Base-by-base conservation (phyloP, 176 grass and related monocot species). In the Eragrostis curvula region DNA sequence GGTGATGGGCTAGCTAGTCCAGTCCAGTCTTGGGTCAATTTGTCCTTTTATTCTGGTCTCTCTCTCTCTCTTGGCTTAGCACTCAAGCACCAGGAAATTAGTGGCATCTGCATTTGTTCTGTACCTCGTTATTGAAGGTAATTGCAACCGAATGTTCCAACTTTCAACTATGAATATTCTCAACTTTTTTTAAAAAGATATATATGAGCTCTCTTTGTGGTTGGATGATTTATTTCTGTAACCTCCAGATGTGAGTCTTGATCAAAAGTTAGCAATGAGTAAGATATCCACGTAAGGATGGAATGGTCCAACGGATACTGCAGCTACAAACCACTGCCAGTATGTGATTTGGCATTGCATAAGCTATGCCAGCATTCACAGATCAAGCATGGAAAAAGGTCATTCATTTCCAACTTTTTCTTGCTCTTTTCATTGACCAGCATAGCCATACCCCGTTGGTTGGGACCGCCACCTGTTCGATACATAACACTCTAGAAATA, bases 31-130 rank as follows among this genome's bases (percentile, higher is more conserved):
- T 66, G 44, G 27, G 74, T 67, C 68, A 73, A 73, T 88, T 15
- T 85, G 77, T 75, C 45, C 57, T 6, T 81, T 80, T 64, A 40
- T 70, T 45, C 51, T n/a, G 21, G 46, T 41, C 14, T 84, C 21
- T 84, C 42, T 41, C 14, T 84, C 21, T 84, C 42, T 20, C 75
- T 85, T 85, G 15, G 43, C 81, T 89, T 89, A 47, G 87, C 28
- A 55, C 23, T n/a, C 7, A 75, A 85, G 76, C 43, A 21, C 1
- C 27, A 30, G 45, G 75, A 84, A 88, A 61, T 43, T 61, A 61
- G 50, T 44, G 61, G 60, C 61, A 8, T 28, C 43, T 42, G 8
- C 13, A 66, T 39, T 21, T 65, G 12, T 9, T 59, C 29, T 49
- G 70, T 21, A 29, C 49, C 70, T 39, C 1, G 2, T 45, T 10